A percentile compares a stretch with the other conserved stretches of the same genome.
These are phyloP conservation scores for Trypanosoma grayi DNA, from an alignment of 208 protist genomes.

Conservation along the genomic window DNA sequence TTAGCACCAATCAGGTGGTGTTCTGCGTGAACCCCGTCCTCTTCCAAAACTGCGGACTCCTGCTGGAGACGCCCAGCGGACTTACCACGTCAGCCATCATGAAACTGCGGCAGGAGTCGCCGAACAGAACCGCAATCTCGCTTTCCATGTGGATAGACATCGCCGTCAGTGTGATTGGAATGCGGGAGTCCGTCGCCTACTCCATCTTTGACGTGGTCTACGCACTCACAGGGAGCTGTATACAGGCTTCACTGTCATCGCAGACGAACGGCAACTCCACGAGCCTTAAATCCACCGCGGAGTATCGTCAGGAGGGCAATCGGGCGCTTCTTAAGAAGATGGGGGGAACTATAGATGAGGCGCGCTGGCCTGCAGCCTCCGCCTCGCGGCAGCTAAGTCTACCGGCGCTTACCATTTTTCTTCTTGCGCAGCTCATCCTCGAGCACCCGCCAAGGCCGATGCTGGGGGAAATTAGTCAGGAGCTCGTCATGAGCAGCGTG, in stretches of 20 bases:
- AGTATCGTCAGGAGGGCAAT: constrained; percentile 81
- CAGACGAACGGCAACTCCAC: constrained; percentile 29
- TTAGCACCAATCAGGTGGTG: constrained; percentile 39
- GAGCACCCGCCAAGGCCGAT: constrained; percentile 50
- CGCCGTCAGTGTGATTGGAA: constrained; percentile 56
- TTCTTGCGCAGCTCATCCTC: constrained; percentile 80
- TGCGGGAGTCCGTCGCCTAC: constrained; percentile 66
- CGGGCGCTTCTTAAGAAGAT: constrained; percentile 79
- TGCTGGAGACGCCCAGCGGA: constrained; percentile 64
- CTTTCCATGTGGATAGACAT: constrained; percentile 76
- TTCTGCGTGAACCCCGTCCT: constrained; percentile 85
- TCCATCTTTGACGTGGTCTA: constrained; percentile 89
- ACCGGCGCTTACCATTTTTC: constrained; percentile 78
- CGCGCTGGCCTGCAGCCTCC: constrained; percentile 61
- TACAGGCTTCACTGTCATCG: constrained; percentile 50
- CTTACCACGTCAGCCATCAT: constrained; percentile 75
- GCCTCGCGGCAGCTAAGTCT: constrained; percentile 73
- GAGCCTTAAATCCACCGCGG: constrained; percentile 41
- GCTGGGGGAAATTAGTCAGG: constrained; percentile 44
- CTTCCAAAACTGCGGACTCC: constrained; percentile 77
- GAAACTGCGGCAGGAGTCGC: constrained; percentile 62
- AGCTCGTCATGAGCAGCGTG: constrained; percentile 60
- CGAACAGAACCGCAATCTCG: constrained; percentile 74
- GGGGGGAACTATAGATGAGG: constrained; percentile 77
- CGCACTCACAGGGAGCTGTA: constrained; percentile 73